Evolutionary conservation across 1,284 basidiomycete genomes (phyloP), one percentile per base, ranked within the genome.

Genomic region (Entoloma clypeatum): DNA sequence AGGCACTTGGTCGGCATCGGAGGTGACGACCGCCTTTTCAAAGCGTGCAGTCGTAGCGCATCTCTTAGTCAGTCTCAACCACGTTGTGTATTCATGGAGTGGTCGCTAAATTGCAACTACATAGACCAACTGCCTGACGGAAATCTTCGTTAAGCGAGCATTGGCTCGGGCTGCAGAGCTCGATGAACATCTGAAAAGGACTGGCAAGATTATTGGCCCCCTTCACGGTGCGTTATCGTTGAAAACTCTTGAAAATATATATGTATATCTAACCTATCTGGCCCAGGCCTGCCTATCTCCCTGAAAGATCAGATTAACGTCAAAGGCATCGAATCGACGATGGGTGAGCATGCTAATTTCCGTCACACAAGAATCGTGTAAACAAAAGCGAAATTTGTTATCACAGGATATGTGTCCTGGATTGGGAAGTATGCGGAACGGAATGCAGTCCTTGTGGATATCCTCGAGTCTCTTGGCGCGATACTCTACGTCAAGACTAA

Each of bases 11-110:
- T 72, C 79, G 2, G 72, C 82, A 7, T 68, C 81, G 1, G 75
- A 80, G 39, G 85, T 88, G 23, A 79, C 81, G 1, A 80, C 72
- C 3, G 84, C 88, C 0, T 91, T 85, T 60, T 79, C 78, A 58
- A 91, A 92, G 65, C 71, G 88, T 14, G 85, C 89, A 0, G 71
- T 86, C 35, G 64, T 92, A 36, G 88, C 90, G 0, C 89, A 92
- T 45, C 90, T 92, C 57, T 61, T 89, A 9, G 89, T 89, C 46
- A 57, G 81, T 67, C 4, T 38, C 24, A 13, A 16, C 28, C 34
- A 25, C 11, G 5, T 19, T 36, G 31, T 40, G 28, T 3, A 5
- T n/a, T 38, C 11, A 17, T 13, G n/a, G 14, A 35, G 18, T 17
- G 39, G 40, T 14, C 34, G 7, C 35, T 18, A 40, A 52, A 45